These are phyloP conservation scores for Wickerhamiella alocasiicola DNA, from an alignment of 805 yeast species.

Conservation along the genomic window DNA sequence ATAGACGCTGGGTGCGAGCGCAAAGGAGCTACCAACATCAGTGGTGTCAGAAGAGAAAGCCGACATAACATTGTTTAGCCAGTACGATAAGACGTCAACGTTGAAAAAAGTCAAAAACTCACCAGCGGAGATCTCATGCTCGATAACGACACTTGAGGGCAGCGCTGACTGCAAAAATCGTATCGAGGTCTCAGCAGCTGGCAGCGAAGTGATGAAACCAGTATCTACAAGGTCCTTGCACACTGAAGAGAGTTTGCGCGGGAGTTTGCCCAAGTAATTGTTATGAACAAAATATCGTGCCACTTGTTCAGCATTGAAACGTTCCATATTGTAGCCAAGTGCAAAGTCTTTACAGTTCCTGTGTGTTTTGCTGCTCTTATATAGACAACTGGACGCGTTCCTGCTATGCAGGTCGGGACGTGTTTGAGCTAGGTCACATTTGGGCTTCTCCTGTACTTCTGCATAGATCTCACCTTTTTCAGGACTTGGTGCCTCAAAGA, in stretches of 20 bases:
- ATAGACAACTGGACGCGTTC: no score
- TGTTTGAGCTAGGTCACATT: no score
- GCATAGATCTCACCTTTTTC: no score
- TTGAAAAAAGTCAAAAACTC: background rate
- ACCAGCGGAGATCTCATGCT: background rate
- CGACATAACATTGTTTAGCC: background rate
- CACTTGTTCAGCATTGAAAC: slow-evolving; percentile 3
- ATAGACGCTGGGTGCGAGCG: no score
- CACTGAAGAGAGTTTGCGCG: background rate
- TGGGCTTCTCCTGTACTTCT: no score
- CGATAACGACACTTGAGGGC: slow-evolving; percentile 1
- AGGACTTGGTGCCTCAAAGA: no score
- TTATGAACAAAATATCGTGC: background rate
- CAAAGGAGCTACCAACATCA: no score
- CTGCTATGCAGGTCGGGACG: no score
- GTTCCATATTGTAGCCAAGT: slow-evolving; percentile 6
- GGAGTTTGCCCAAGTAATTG: background rate
- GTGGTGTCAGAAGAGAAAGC: background rate
- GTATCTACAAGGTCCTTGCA: background rate
- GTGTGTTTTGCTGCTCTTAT: no score
- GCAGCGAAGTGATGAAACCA: background rate
- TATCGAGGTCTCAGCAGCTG: background rate
- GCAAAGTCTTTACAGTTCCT: slow-evolving; percentile 5
- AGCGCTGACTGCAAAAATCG: background rate
- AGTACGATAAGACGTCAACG: background rate